Conservation (phyloP, 805 yeast species). For the Metschnikowia colocasiae region DNA sequence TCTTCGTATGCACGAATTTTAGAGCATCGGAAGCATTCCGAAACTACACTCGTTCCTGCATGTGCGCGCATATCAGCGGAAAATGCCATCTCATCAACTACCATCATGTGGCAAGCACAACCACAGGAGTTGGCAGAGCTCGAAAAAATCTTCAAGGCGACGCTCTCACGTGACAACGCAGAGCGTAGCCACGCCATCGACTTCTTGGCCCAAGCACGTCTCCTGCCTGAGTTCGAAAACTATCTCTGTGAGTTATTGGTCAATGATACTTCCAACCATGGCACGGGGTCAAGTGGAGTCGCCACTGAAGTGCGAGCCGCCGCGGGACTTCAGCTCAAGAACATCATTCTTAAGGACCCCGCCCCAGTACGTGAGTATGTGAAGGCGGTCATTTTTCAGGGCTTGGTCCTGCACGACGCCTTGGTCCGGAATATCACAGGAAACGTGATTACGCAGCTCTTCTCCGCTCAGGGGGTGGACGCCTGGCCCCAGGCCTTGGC, state of each 20-base stretch:
- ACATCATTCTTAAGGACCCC: conserved; percentile 50
- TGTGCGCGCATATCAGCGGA: neutral
- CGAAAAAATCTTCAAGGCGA: conserved; percentile 61
- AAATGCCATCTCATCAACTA: conserved; percentile 1
- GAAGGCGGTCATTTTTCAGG: conserved; percentile 47
- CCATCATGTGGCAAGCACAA: conserved; percentile 62
- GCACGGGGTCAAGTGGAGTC: conserved; percentile 16
- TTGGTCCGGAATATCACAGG: conserved; percentile 86
- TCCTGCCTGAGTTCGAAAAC: conserved; percentile 74
- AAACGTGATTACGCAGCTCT: conserved; percentile 79
- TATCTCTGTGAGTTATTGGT: conserved; percentile 72
- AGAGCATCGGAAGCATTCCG: no score
- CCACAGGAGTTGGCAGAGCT: conserved; percentile 59
- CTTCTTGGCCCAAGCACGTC: conserved; percentile 65
- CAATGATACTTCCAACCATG: conserved; percentile 32
- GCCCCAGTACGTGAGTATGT: conserved; percentile 30
- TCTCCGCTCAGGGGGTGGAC: conserved; percentile 61
- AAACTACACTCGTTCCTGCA: neutral
- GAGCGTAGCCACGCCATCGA: conserved; percentile 66
- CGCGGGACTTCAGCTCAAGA: conserved; percentile 83
- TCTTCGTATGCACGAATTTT: no score
- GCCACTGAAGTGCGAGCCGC: conserved; percentile 71
- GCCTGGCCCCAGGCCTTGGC: conserved; percentile 76
- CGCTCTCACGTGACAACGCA: conserved; percentile 55
- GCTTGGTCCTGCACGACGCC: conserved; percentile 51